Evolutionary conservation across 148 eudicot genomes (phyloP).

Genomic region (Cornus suecica): DNA sequence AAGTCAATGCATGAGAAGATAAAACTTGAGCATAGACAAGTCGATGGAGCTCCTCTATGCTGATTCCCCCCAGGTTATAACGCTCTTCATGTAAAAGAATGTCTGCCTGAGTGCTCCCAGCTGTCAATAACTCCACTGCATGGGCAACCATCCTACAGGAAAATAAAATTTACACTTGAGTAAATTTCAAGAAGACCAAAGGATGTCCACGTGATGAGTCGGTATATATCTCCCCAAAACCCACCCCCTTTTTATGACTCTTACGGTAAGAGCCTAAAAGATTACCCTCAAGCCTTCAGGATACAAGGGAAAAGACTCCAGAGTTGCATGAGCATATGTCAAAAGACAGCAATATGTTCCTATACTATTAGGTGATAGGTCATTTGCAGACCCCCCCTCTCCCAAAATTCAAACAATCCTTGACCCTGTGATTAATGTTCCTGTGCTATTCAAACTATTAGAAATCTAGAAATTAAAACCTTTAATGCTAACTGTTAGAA

Average conservation of each 20-base stretch:
- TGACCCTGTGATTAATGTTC: background rate
- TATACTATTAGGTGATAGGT: background rate
- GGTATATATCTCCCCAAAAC: background rate
- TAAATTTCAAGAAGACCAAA: background rate
- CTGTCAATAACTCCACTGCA: slow-evolving; percentile 85
- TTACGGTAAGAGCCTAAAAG: background rate
- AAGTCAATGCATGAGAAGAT: slow-evolving; percentile 88
- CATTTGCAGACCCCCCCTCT: background rate
- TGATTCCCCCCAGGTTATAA: slow-evolving; percentile 69
- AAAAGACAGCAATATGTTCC: background rate
- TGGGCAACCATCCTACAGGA: slow-evolving; percentile 86
- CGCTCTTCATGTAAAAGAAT: slow-evolving; percentile 68
- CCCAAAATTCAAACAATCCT: background rate
- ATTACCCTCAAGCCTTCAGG: slow-evolving; percentile 3
- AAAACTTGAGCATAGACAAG: slow-evolving; percentile 94
- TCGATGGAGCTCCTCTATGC: slow-evolving; percentile 93
- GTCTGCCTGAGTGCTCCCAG: slow-evolving; percentile 79
- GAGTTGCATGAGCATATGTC: background rate
- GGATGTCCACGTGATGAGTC: background rate
- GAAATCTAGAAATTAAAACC: background rate
- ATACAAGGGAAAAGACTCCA: background rate
- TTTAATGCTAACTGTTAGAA: background rate
- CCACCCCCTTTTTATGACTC: background rate
- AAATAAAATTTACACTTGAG: background rate
- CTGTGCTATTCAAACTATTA: background rate